Evolutionary conservation across 139 green algal species (phyloP), one percentile per base, ranked within the genome.

Genomic region (Pleodorina starrii): DNA sequence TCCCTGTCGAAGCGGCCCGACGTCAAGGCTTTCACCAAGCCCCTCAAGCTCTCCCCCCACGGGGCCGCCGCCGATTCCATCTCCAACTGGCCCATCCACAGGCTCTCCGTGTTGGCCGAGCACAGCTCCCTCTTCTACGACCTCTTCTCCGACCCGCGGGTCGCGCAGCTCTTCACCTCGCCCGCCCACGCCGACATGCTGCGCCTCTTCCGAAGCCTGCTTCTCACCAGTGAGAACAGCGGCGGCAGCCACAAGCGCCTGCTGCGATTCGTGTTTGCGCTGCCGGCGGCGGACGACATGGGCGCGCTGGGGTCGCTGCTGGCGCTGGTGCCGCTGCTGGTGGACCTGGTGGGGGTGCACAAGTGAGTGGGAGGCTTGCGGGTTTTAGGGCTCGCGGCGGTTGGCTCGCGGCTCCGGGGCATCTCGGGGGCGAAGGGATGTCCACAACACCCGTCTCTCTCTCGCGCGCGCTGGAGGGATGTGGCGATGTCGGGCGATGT

Each of bases 331-430:
- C 74, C 89, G 7, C 1, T 78, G 16, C 42, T 92, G 42, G 75
- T 90, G 5, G 89, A 92, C 87, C 23, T 89, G 12, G 72, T 92
- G 32, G 83, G 79, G 12, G n/a, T 50, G 44, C 87, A 92, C 72
- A 77, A 74, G 77, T 79, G 46, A 23, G 76, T 48, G n/a, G n/a
- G n/a, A n/a, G n/a, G n/a, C n/a, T n/a, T n/a, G n/a, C n/a, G n/a
- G n/a, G n/a, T n/a, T n/a, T n/a, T n/a, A n/a, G n/a, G n/a, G n/a
- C n/a, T n/a, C n/a, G n/a, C n/a, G n/a, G n/a, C n/a, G n/a, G n/a
- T n/a, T n/a, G n/a, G n/a, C n/a, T n/a, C n/a, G n/a, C n/a, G n/a
- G n/a, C n/a, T n/a, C n/a, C n/a, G n/a, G n/a, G n/a, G n/a, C n/a
- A n/a, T n/a, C n/a, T n/a, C n/a, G n/a, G n/a, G n/a, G n/a, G n/a